Percentiles rank a stretch among this genome's conserved stretches.
These are phyloP conservation scores for Pichia nakasei DNA, from an alignment of 805 yeast genomes.

Conservation along the genomic window DNA sequence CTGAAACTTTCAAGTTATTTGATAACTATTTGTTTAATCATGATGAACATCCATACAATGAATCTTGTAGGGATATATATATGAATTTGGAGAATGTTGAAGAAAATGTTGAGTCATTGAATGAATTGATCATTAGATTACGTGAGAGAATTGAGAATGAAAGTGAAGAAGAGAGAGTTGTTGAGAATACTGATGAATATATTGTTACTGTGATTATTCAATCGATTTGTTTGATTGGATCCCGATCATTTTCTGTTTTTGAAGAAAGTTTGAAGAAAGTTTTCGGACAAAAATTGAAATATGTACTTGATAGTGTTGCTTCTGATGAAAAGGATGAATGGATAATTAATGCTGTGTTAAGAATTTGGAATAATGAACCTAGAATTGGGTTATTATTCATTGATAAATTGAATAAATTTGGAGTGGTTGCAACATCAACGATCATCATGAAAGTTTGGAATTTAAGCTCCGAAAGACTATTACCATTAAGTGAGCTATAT, in stretches of 20 bases:
- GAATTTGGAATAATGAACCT: constrained; percentile 59
- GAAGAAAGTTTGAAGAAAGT: constrained; percentile 37
- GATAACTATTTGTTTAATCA: constrained; percentile 28
- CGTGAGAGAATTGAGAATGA: constrained; percentile 14
- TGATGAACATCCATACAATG: constrained; percentile 26
- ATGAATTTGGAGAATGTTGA: constrained; percentile 26
- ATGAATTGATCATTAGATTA: constrained; percentile 19
- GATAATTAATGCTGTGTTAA: constrained; percentile 48
- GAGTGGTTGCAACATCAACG: constrained; percentile 33
- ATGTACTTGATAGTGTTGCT: constrained; percentile 17
- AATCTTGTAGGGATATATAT: constrained; percentile 26
- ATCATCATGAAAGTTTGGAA: constrained; percentile 33
- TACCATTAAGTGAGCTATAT: constrained; percentile 34
- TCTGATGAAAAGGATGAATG: constrained; percentile 25
- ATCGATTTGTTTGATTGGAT: constrained; percentile 72
- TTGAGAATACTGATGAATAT: constrained; percentile 29
- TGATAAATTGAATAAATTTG: constrained; percentile 40
- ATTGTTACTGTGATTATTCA: constrained; percentile 58
- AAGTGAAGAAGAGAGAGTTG: constrained; percentile 9
- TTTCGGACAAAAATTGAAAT: constrained; percentile 21
- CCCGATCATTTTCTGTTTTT: constrained; percentile 77
- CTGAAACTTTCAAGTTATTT: constrained; percentile 24
- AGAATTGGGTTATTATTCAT: constrained; percentile 55
- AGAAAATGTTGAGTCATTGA: constrained; percentile 20
- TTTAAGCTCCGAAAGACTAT: constrained; percentile 16